Base-by-base conservation (phyloP, 2,329 filamentous ascomycete species). In the Pseudogymnoascus sp. region DNA sequence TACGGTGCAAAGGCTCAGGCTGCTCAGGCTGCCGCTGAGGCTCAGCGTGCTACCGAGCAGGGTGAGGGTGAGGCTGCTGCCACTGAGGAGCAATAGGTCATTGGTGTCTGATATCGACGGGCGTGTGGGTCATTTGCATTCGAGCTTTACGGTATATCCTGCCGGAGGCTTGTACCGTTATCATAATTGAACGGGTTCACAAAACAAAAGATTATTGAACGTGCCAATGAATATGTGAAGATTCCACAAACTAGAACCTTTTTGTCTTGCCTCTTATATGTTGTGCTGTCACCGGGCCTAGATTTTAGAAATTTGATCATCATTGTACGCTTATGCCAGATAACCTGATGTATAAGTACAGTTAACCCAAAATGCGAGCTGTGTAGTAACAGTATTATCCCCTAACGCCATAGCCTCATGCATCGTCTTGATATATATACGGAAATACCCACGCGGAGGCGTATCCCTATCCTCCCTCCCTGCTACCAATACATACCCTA, bases 1-100 rank as follows among this genome's bases (percentile, higher is more conserved):
- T 99, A 99, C 82, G 94, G 94, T 75, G 91, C 93, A 72, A 99
- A 99, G 90, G 85, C 86, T 68, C 74, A 85, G 63, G 84, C 84
- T 71, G 84, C 85, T 71, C 85, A 89, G 77, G 86, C 86, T 65
- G 84, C 85, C 68, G 87, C 84, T 69, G 83, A 84, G 74, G 84
- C 84, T 72, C 76, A 77, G 60, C 79, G 79, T 68, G 80, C 82
- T 62, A 73, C 76, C 67, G 83, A 83, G 73, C 77, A 80, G 74
- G 75, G 75, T 69, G 71, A 74, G 70, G 81, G 76, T 64, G 73
- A 84, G 78, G 81, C 82, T 72, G 73, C 70, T 64, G 69, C 64
- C 66, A 63, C 69, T 71, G 73, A 75, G 70, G 72, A 74, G 70
- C 66, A 73, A 68, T 73, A 72, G 66, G 68, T 66, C 60, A 61